Evolutionary conservation across 345 rosid genomes (phyloP).

Genomic region (Clausena lansium): DNA sequence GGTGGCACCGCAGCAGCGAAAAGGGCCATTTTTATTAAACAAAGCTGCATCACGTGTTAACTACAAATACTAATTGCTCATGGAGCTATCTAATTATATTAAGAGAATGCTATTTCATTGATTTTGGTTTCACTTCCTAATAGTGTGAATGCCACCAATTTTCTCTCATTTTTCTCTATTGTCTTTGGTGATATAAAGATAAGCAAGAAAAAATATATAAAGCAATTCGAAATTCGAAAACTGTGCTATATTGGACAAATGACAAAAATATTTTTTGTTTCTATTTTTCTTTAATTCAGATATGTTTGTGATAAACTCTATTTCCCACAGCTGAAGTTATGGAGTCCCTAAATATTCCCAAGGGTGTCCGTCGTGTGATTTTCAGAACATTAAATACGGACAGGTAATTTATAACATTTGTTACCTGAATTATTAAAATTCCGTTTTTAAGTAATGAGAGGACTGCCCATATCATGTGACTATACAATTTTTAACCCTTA

Average conservation of each 20-base stretch:
- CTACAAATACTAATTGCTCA: no score
- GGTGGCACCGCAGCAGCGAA: no score
- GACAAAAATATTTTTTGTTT: neutral
- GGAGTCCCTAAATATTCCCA: conserved; percentile 57
- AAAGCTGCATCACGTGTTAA: no score
- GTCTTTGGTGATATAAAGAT: neutral
- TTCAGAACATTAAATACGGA: conserved; percentile 73
- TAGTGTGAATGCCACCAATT: neutral
- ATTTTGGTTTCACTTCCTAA: neutral
- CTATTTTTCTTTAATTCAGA: neutral
- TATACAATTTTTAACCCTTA: neutral
- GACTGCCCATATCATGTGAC: neutral
- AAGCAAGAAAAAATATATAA: neutral
- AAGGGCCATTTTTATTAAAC: no score
- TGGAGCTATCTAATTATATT: no score
- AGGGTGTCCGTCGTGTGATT: conserved; percentile 58
- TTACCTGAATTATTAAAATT: no score
- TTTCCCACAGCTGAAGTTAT: conserved; percentile 52
- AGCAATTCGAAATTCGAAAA: neutral
- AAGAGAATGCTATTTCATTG: no score
- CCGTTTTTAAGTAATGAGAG: neutral
- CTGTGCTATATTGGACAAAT: neutral
- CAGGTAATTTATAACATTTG: conserved; percentile 29
- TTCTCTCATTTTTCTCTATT: neutral
- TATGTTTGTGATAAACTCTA: neutral